Evolutionary conservation across 192 early-diverging fungal species (phyloP), one percentile per base, ranked within the genome.

Genomic region (Linderina pennispora): DNA sequence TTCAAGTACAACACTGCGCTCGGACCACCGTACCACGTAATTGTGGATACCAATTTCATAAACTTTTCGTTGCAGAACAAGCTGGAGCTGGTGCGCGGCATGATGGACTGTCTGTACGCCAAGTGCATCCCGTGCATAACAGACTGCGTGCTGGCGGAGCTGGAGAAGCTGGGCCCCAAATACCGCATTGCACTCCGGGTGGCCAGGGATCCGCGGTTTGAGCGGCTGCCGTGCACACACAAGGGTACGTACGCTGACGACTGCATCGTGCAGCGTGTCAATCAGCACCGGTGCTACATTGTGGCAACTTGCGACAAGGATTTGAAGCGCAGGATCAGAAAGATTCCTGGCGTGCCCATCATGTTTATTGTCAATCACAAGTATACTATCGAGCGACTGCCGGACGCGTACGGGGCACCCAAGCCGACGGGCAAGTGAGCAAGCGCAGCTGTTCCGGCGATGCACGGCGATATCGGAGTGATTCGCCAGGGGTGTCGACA

Each of bases 1-100:
- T 99, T 97, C 84, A 84, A 91, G 62, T 88, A 97, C 72, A 99
- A 99, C 63, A 80, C 87, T 18, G 87, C 90, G 23, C 75, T 99
- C 3, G 91, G 89, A 3, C 97, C 97, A 28, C 97, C 97, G 13
- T 99, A 99, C 70, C 86, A 91, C 50, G 80, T 99, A 17, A 67
- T 99, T 9, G 83, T 99, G 26, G 97, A 99, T 73, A 97, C 97
- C 56, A 99, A 99, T 66, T 99, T 99, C 45, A 98, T 99, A 80
- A 99, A 99, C 77, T 97, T 99, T 61, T 89, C 92, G 9, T 91
- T 99, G 57, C 94, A 96, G 64, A 99, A 99, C 79, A 95, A 97
- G 60, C 80, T 99, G 20, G 97, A 99, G 62, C 75, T 95, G 22
- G 81, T 97, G 22, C 88, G 94, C 44, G 84, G 90, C 15, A 94